Base-by-base conservation (phyloP, 441 rosid genomes). In the Dalechampia spathulata region DNA sequence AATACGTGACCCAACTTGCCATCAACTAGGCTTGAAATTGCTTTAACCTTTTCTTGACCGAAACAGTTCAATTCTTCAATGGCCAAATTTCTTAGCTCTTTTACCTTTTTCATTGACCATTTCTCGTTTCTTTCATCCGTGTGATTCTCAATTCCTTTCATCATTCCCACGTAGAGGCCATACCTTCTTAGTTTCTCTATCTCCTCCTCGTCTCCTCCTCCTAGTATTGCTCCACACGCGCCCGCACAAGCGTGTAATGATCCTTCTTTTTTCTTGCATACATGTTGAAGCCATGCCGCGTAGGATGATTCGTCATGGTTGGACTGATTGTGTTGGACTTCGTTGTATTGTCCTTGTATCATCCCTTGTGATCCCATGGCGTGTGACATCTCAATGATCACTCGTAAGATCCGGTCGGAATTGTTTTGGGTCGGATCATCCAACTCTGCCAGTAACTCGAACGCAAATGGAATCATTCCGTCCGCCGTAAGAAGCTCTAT, bases 141-240 rank as follows among this genome's bases (percentile, higher is more conserved):
- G n/a, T n/a, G n/a, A 0, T n/a, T 65, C 6, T 28, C 9, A 7
- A 77, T 50, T 14, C 78, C 85, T 38, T 54, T 58, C n/a, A 81
- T 38, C 76, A 55, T 75, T 8, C 87, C 91, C 0, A 60, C 76
- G 20, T 64, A 30, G 8, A 60, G 14, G 0, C 87, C 91, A 25
- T 26, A 81, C 60, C 50, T 74, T 52, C 82, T 75, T 62, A 84
- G 7, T 57, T 49, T 72, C 59, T 74, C 83, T 0, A 79, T 63
- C 32, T 84, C 81, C 52, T 64, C 78, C 39, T 81, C 75, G 3
- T 60, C 67, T 46, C 87, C 87, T 0, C 87, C 85, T 8, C 83
- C 91, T 13, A 81, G 26, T 58, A 81, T 84, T 14, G 82, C 83
- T 4, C 91, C 91, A 23, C 85, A 79, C 0, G 82, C 78, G n/a